Evolutionary conservation across 2,329 filamentous ascomycete species (phyloP), one percentile per base, ranked within the genome.

Genomic region (Phyllosticta citriasiana): DNA sequence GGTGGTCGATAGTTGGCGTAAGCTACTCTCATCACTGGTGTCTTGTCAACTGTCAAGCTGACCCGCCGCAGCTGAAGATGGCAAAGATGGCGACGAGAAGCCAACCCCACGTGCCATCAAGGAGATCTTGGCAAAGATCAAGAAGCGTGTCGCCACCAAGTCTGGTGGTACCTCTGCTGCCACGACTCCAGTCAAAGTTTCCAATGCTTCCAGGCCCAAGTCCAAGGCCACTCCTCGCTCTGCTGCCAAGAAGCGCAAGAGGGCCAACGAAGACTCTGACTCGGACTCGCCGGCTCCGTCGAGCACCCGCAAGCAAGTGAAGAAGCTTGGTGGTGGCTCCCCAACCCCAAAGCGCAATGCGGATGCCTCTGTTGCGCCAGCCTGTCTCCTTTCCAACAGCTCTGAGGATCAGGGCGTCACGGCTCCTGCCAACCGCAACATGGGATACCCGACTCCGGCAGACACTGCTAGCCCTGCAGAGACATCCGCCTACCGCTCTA

Each of bases 61-160:
- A 59, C 35, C 35, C 40, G 2, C 10, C 12, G 4, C 54, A 59
- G 55, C 61, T 16, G 25, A 14, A 1, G 54, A 62, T 25, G 30
- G 33, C 4, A 55, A 51, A 24, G 60, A 62, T 25, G 30, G 50
- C 4, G 60, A 51, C 19, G 60, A 62, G 5, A 62, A 57, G 55
- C 60, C 57, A 9, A 63, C 61, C 30, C 7, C 57, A 1, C 57
- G 58, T 9, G 61, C 61, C 16, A 63, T 63, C 40, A 53, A 47
- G 2, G 61, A 63, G 33, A 54, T 58, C 24, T 16, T 63, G 4
- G 26, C 30, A 57, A 60, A 57, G 40, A 60, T 61, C 25, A 53
- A 55, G 16, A 63, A 61, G 54, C 27, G 19, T 1, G 51, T 52
- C 12, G 54, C 19, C 35, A 55, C 16, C 47, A 27, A 24, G 19